Base-by-base conservation (phyloP, 768 basidiomycete genomes). In the Psilocybe azurescens region DNA sequence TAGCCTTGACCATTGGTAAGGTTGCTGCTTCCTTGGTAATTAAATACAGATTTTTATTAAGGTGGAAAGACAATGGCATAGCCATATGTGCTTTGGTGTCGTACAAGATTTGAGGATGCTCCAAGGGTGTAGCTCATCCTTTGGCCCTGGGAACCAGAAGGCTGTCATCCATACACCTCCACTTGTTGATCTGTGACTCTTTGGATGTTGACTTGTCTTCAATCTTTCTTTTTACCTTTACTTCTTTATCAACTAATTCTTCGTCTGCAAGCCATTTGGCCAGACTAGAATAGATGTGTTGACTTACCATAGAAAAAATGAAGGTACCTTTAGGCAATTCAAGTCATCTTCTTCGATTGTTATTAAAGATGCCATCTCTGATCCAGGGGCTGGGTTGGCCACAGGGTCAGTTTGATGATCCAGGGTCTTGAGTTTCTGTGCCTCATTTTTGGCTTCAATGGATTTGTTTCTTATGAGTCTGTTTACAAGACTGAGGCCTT, bases 21-120 rank as follows among this genome's bases (percentile, higher is more conserved):
- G 32, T 49, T 3, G 13, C 14, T 1, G 47, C 46, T 7, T 58
- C 47, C 6, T 13, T 11, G 29, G n/a, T 5, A 3, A 58, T n/a
- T 2, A 33, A 18, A 7, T 38, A 3, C 9, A 58, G 10, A 47
- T 58, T 48, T 44, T 58, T 58, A 30, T 44, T 55, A 14, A 69
- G 5, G 64, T 32, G 8, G 64, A 53, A 1, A 60, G 66, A 2
- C 65, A n/a, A n/a, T n/a, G n/a, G n/a, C n/a, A n/a, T n/a, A n/a
- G 44, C 33, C 9, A 38, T 8, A 16, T 51, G 33, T 9, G 33
- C 11, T 33, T 69, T 61, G 1, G 65, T 69, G 11, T 62, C 56
- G 53, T 60, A 69, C 32, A 69, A 29, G 24, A 61, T 61, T 14
- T 69, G 38, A 7, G 61, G 56, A 39, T 65, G 65, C 16, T 61